These are phyloP conservation scores for Phytophthora multivora DNA, from an alignment of 352 stramenopile genomes.

Conservation along the genomic window DNA sequence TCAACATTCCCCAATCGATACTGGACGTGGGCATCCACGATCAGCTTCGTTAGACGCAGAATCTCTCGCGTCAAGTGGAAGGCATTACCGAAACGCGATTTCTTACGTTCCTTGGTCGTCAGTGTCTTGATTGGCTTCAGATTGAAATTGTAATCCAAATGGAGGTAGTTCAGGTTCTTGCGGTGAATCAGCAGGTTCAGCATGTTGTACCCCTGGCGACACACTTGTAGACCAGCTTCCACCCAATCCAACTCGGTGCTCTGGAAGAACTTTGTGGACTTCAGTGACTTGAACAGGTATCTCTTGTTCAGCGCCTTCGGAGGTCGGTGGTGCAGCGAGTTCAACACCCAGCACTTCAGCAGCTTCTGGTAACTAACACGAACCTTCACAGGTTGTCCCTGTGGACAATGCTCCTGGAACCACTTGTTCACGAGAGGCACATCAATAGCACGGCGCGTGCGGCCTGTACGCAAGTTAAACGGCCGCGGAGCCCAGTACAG, in stretches of 20 bases:
- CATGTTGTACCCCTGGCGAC: slow-evolving; percentile 99
- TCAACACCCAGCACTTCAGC: slow-evolving; percentile 99
- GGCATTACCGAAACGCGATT: slow-evolving; percentile 96
- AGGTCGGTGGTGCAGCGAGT: slow-evolving; percentile 95
- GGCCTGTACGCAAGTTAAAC: slow-evolving; percentile 97
- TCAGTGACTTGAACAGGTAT: slow-evolving; percentile 98
- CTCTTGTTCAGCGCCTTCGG: slow-evolving; percentile 97
- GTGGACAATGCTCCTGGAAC: slow-evolving; percentile 98
- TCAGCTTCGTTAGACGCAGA: slow-evolving; percentile 98
- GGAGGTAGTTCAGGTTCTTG: slow-evolving; percentile 99
- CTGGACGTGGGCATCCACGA: slow-evolving; percentile 99
- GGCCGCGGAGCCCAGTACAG: slow-evolving; percentile 98
- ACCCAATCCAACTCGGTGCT: slow-evolving; percentile 99
- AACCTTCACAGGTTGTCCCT: slow-evolving; percentile 99
- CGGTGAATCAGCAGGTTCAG: slow-evolving; percentile 99
- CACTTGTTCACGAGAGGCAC: slow-evolving; percentile 99
- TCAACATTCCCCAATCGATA: slow-evolving; percentile 99
- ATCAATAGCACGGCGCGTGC: slow-evolving; percentile 96
- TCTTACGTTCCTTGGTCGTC: slow-evolving; percentile 99
- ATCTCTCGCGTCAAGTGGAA: slow-evolving; percentile 98
- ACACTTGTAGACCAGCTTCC: slow-evolving; percentile 98
- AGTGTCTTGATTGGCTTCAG: slow-evolving; percentile 99
- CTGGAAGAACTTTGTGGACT: slow-evolving; percentile 99
- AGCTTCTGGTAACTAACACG: slow-evolving; percentile 99
- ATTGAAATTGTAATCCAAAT: slow-evolving; percentile 99